A percentile compares a stretch with the other conserved stretches of the same genome.
These are phyloP conservation scores for Herpotrichia juniperi DNA, from an alignment of 2,329 filamentous ascomycete genomes.

Conservation along the genomic window DNA sequence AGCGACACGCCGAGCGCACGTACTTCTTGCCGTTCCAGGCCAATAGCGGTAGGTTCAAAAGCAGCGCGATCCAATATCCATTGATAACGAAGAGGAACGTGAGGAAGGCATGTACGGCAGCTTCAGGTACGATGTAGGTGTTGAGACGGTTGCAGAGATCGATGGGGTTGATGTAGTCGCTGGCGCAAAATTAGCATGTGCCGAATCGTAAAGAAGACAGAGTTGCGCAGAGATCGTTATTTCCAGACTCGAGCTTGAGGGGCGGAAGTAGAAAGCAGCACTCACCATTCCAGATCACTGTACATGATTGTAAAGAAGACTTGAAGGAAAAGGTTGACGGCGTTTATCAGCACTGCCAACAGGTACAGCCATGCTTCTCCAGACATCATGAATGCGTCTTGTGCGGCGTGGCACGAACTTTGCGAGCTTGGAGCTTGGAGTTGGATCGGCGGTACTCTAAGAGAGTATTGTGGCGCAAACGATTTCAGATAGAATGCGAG, in stretches of 20 bases:
- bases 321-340: constrained; percentile 99
- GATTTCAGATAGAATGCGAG: constrained; percentile 18
- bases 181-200: constrained; percentile 50
- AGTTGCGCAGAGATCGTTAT: not conserved
- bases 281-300: constrained; percentile 98
- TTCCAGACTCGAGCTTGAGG: not conserved
- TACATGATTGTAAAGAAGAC: constrained; percentile 99
- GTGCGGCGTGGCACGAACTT: constrained; percentile 29
- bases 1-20: constrained; percentile 47
- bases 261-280: constrained; percentile 26
- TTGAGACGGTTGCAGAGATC: constrained; percentile 99
- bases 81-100: constrained; percentile 97
- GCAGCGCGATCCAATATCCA: constrained; percentile 93
- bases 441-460: constrained; percentile 16
- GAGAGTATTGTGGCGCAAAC: constrained; percentile 16
- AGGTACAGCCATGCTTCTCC: constrained; percentile 99
- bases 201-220: not conserved
- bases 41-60: constrained; percentile 90
- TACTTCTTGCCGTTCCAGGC: constrained; percentile 99
- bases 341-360: constrained; percentile 97
- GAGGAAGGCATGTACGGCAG: constrained; percentile 93
- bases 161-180: constrained; percentile 99
- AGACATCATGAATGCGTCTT: constrained; percentile 70
- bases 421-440: constrained; percentile 12
- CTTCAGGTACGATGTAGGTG: constrained; percentile 99